Evolutionary conservation across 768 basidiomycete genomes (phyloP).

Genomic region (Lactarius quietus): DNA sequence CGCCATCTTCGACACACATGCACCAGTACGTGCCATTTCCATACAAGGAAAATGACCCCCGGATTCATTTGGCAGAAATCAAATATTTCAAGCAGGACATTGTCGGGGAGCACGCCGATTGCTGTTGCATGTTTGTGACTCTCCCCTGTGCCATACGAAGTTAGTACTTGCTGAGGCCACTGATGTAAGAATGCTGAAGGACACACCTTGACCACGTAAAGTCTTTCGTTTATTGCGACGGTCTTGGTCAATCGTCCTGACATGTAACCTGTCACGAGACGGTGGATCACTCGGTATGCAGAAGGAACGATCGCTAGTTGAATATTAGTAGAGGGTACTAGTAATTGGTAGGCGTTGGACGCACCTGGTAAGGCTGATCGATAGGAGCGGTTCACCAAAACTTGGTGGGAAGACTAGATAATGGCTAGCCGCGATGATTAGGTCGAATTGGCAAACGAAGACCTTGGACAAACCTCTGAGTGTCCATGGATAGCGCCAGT

Average conservation of each 20-base stretch:
- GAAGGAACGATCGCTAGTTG: not conserved
- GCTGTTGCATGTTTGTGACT: not conserved
- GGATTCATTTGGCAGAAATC: not conserved
- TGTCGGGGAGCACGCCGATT: not conserved
- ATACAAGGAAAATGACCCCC: too few relatives aligned
- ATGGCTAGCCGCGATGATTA: not conserved
- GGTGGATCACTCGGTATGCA: not conserved
- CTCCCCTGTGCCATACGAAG: not conserved
- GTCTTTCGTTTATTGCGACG: not conserved
- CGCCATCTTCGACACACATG: constrained; percentile 3
- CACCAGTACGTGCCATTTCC: not conserved
- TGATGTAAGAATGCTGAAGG: not conserved
- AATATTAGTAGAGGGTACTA: not conserved
- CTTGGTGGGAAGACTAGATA: not conserved
- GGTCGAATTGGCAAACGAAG: not conserved
- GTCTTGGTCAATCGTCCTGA: not conserved
- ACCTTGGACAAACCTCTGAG: not conserved
- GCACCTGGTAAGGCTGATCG: not conserved
- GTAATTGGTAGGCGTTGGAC: not conserved
- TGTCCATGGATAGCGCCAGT: not conserved
- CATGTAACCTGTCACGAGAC: not conserved
- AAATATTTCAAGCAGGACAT: not conserved
- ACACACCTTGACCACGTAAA: not conserved
- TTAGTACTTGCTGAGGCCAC: not conserved
- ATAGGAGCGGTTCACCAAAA: not conserved